Conservation (phyloP, 2,329 filamentous ascomycete genomes). For the Claviceps humidiphila region DNA sequence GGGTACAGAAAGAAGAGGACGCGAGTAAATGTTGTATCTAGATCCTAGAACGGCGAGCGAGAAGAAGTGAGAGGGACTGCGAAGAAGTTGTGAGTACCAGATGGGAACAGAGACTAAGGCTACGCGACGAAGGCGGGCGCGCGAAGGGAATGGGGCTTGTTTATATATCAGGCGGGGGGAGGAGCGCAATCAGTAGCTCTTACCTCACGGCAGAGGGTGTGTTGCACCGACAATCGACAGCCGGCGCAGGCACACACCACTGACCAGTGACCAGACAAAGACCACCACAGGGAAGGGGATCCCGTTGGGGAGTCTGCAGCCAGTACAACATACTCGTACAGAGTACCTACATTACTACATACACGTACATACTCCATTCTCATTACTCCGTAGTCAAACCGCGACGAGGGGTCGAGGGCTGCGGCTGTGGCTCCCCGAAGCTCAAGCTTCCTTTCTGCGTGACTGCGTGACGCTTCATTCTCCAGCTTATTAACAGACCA, state of each 20-base stretch:
- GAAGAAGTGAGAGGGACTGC: constrained; percentile 10
- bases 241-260: constrained; percentile 1
- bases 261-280: background rate
- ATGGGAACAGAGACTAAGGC: constrained; percentile 19
- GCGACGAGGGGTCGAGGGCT: background rate
- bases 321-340: too few relatives aligned
- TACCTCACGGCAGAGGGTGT: constrained; percentile 4
- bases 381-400: background rate
- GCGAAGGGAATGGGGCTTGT: constrained; percentile 38
- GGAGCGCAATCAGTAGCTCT: constrained; percentile 40
- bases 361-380: too few relatives aligned
- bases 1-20: constrained; percentile 7
- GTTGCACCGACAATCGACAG: background rate
- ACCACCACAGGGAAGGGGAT: background rate
- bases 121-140: constrained; percentile 33
- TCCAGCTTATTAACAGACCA: background rate
- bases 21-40: constrained; percentile 10
- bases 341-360: too few relatives aligned
- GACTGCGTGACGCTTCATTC: background rate
- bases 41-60: constrained; percentile 10
- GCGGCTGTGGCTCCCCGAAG: background rate
- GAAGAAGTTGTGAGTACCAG: constrained; percentile 11
- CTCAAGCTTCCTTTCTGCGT: background rate
- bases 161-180: constrained; percentile 48
- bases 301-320: background rate